Evolutionary conservation across 306 rosid genomes (phyloP), one percentile per base, ranked within the genome.

Genomic region (Lathyrus sativus): DNA sequence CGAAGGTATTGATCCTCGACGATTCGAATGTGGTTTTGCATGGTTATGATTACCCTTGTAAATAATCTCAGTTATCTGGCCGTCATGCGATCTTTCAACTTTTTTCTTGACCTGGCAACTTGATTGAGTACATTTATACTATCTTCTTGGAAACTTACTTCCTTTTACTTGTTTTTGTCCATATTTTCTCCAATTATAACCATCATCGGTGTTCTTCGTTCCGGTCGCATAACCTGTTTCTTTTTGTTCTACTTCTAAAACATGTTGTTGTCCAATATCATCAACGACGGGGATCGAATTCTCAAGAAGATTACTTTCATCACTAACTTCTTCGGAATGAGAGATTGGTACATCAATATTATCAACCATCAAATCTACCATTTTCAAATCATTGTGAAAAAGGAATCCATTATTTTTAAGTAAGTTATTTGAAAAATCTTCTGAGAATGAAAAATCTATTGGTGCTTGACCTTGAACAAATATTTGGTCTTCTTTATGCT

Each of bases 141-240:
- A 92, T 78, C 98, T 92, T 67, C 98, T 84, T 5, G 96, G 98
- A 80, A 84, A 92, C 78, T 89, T 96, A 62, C 96, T 87, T 6
- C 98, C 96, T 72, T 89, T 92, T 1, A 92, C 98, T 80, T 89
- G 96, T 73, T 92, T 92, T 65, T 92, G 98, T 19, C 98, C 98
- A 72, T 92, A 92, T 79, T 92, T 92, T 56, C 95, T 89, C 98
- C 98, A 92, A 58, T 87, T 92, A 72, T 89, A 92, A 63, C 95
- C 96, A 74, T 92, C 95, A 67, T 87, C 92, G 71, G 88, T 78
- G 68, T 85, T 83, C 70, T 85, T 89, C 29, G 15, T 60, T 78
- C 84, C 91, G 4, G 62, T 38, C 6, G 82, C 73, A 74, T 79
- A 62, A 54, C 76, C 53, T 46, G 77, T 65, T 35, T 73, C 92